Base-by-base conservation (phyloP, 148 eudicot species). In the Vaccinium corymbosum region DNA sequence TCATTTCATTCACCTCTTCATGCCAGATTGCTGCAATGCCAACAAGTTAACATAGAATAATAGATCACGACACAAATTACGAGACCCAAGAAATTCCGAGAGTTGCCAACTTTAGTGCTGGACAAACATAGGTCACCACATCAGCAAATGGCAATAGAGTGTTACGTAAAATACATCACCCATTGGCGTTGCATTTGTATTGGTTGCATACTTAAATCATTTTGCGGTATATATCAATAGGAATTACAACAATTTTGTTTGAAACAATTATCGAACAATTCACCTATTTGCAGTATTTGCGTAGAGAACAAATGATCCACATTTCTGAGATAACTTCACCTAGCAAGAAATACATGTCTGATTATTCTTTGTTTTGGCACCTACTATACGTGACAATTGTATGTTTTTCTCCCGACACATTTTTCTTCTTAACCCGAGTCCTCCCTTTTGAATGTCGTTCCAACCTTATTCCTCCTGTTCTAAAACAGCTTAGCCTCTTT, bases 1-100 rank as follows among this genome's bases (percentile, higher is more conserved):
- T 50, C 4, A 14, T 77, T 50, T 77, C 80, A 77, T 77, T 77
- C 80, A 76, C 59, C 80, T 76, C 80, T 25, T 42, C 48, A 77
- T 7, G 38, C 16, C 17, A 77, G 59, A 77, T 32, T 19, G 79
- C 59, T 51, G 35, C 80, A 77, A 50, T 50, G 61, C 38, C 15
- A 51, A 51, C 7, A 51, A 22, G 19, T 49, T 22, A 20, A 19
- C 27, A 20, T 49, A 0, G 19, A 5, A 19, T 42, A 29, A 13
- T 71, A 29, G 76, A 71, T 32, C 48, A 71, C 19, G 8, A 71
- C 71, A n/a, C 20, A 71, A 49, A 35, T 68, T 71, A 71, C 6
- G 19, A 32, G 49, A 32, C 76, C 35, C 14, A 4, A 71, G 20
- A 32, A 32, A 35, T 32, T 32, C 49, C 35, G 16, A 35, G 19